Conservation (phyloP, 1,139 yeast genomes). For the Candida freyschussii region DNA sequence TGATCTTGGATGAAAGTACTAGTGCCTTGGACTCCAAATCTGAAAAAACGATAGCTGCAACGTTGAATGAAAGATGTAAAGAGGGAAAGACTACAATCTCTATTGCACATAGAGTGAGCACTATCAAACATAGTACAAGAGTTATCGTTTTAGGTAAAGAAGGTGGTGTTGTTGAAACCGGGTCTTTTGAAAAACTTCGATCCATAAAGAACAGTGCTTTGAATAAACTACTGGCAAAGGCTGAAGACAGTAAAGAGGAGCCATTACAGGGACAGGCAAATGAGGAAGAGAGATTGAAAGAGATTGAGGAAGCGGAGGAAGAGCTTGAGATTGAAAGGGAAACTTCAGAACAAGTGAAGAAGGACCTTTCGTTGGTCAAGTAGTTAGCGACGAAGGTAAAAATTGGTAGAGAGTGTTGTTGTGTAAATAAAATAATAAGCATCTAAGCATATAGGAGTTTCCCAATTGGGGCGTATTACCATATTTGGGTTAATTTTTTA, state of each 20-base stretch:
- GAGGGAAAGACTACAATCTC: conserved; percentile 82
- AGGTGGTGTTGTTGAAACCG: conserved; percentile 77
- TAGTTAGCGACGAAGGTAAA: conserved; percentile 1
- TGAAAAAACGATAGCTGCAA: conserved; percentile 61
- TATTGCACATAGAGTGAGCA: conserved; percentile 86
- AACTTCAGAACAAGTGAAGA: conserved; percentile 4
- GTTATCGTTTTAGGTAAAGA: conserved; percentile 66
- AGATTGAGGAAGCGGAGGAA: conserved; percentile 1
- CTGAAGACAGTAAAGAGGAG: conserved; percentile 18
- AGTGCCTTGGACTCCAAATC: conserved; percentile 74
- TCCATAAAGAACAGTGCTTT: conserved; percentile 56
- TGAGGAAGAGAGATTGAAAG: neutral
- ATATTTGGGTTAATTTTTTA: no score
- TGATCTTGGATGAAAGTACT: conserved; percentile 76
- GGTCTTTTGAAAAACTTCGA: conserved; percentile 58
- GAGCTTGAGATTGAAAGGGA: conserved; percentile 9
- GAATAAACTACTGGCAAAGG: conserved; percentile 52
- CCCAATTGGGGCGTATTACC: no score
- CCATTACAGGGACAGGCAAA: neutral
- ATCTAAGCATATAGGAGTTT: no score
- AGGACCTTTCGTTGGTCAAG: conserved; percentile 15
- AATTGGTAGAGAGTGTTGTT: no score
- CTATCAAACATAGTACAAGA: conserved; percentile 68
- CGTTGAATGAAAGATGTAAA: conserved; percentile 56
- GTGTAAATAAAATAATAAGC: no score